phyloP scores from a whole-genome alignment of 768 basidiomycete genomes.

The Calocera viscosa region DNA sequence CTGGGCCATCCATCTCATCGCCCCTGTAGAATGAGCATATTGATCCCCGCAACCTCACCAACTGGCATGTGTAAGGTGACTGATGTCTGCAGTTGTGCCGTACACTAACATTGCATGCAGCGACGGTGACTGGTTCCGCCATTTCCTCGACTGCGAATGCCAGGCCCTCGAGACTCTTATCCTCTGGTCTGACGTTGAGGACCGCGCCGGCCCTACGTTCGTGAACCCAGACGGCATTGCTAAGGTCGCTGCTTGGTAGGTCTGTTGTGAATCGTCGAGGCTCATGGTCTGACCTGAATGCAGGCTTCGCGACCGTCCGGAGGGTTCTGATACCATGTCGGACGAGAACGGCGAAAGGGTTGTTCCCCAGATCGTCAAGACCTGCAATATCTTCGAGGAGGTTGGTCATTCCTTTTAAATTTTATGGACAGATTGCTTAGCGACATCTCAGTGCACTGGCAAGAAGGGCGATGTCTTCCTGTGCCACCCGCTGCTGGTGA shows the following conservation, averaged over 20 bases:
- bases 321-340: conserved; percentile 1
- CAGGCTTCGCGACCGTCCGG: not conserved
- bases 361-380: not conserved
- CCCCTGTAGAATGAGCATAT: not conserved
- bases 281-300: not conserved
- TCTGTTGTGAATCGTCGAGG: not conserved
- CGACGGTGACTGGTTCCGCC: conserved; percentile 3
- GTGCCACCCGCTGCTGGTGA: not conserved
- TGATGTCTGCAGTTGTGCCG: not conserved
- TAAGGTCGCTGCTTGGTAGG: conserved; percentile 1
- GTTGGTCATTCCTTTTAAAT: not conserved
- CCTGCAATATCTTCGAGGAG: conserved; percentile 5
- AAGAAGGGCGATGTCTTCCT: conserved; percentile 1
- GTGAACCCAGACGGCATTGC: not conserved
- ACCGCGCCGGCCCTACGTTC: not conserved
- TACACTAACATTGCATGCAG: not conserved
- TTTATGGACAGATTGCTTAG: not conserved
- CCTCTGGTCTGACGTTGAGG: conserved; percentile 5
- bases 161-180: not conserved
- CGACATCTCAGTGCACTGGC: not conserved
- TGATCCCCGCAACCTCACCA: conserved; percentile 1
- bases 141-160: not conserved
- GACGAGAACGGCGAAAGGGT: conserved; percentile 1
- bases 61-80: not conserved
- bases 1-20: not conserved